Base-by-base conservation (phyloP, 805 yeast genomes). In the Lachancea cidri region DNA sequence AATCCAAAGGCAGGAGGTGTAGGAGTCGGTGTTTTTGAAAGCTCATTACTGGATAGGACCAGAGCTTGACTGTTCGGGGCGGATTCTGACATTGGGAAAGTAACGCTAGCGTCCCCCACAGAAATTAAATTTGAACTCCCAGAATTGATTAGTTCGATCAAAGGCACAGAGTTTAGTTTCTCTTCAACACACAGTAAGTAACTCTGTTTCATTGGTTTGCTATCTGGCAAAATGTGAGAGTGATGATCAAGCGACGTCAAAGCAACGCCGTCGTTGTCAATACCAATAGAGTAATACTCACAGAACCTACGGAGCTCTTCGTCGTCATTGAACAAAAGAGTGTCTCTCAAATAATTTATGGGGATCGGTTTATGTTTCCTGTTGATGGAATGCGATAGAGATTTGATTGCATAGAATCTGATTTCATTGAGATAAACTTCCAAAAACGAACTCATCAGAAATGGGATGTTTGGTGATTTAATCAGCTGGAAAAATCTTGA, bases 361-460 rank as follows among this genome's bases (percentile, higher is more conserved):
- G 79, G 69, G 45, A 81, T 76, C 1, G 87, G 82, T 51, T 77
- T 83, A 2, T 86, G 81, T 43, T 78, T 81, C 2, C 80, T 72
- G 54, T 89, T 95, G 43, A 77, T 73, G 0, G 88, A 67, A 43
- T 76, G 68, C 3, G 83, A 66, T 66, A 93, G 68, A 0, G 86
- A 67, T 51, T 76, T 77, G 42, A 91, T 57, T 0, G 91, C 88
- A 52, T 78, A 77, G 49, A 83, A 79, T 34, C 97, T 64, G 3
- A 88, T 69, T 43, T 87, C 91, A 52, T 83, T 85, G 55, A 86
- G 78, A 50, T 84, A 88, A 2, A 81, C 77, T 57, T 93, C 96
- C 15, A 86, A 62, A 29, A 91, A 64, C 44, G 91, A 87, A 2
- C 86, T 71, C 57, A 87, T 60, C 19, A 89, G 64, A 42, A 80